Conservation (phyloP, 2,329 filamentous ascomycete species). For the Verticillium dahliae region DNA sequence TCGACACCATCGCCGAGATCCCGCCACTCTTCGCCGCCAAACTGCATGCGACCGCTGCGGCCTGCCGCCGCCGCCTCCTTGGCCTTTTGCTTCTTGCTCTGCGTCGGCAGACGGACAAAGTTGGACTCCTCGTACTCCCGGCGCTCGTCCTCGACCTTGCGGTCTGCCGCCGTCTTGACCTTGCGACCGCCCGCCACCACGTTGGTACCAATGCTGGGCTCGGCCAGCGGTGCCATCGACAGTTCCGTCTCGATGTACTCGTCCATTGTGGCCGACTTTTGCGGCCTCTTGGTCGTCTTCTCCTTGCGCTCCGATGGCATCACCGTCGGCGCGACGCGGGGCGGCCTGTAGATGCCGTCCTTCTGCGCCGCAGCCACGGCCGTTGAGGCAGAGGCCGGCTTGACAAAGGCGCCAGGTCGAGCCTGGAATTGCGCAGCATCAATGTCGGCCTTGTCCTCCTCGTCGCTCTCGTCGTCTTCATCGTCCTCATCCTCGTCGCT, state of each 20-base stretch:
- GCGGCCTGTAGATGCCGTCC: conserved; percentile 76
- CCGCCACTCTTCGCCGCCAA: conserved; percentile 90
- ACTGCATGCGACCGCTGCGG: conserved; percentile 53
- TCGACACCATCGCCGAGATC: conserved; percentile 79
- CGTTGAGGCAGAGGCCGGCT: conserved; percentile 21
- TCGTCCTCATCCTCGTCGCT: conserved; percentile 24
- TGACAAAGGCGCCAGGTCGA: conserved; percentile 28
- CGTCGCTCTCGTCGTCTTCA: conserved; percentile 28
- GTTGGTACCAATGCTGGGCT: conserved; percentile 88
- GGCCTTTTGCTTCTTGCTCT: conserved; percentile 78
- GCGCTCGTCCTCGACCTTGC: conserved; percentile 71
- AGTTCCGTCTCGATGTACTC: conserved; percentile 87
- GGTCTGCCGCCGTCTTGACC: conserved; percentile 70
- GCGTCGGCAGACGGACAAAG: conserved; percentile 77
- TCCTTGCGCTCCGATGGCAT: conserved; percentile 69
- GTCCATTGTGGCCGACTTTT: conserved; percentile 79
- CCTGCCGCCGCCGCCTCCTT: conserved; percentile 52
- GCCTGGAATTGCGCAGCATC: conserved; percentile 11
- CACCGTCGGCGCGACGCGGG: conserved; percentile 76
- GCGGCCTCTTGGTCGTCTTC: conserved; percentile 48
- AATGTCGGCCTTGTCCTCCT: conserved; percentile 16
- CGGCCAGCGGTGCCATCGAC: conserved; percentile 70
- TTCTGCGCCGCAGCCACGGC: conserved; percentile 26
- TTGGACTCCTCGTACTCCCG: conserved; percentile 88
- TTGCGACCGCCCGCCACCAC: conserved; percentile 74